Conservation (phyloP, 2,329 filamentous ascomycete species). For the Cytospora piceicola region DNA sequence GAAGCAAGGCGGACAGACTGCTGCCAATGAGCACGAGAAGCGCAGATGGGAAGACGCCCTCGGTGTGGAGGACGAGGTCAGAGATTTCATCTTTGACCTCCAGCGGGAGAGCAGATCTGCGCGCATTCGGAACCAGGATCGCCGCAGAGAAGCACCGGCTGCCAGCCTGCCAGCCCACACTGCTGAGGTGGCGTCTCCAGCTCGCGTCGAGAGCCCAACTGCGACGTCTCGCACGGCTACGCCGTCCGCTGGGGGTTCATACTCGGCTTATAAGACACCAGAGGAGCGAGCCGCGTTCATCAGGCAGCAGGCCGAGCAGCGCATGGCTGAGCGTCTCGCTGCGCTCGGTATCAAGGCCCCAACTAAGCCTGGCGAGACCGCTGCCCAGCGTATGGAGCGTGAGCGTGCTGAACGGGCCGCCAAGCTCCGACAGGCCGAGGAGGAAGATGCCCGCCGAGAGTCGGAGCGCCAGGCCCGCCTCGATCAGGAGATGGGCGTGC, state of each 20-base stretch:
- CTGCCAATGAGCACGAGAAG: slow-evolving; percentile 83
- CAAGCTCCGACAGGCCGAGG: slow-evolving; percentile 85
- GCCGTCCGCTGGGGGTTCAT: slow-evolving; percentile 64
- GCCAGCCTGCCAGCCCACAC: slow-evolving; percentile 48
- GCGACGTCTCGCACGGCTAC: slow-evolving; percentile 60
- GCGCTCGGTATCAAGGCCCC: slow-evolving; percentile 89
- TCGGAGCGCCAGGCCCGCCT: slow-evolving; percentile 82
- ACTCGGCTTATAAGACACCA: slow-evolving; percentile 83
- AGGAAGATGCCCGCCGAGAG: slow-evolving; percentile 89
- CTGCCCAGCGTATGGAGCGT: slow-evolving; percentile 83
- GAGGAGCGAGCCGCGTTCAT: slow-evolving; percentile 96
- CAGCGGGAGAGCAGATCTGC: slow-evolving; percentile 83
- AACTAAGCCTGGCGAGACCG: slow-evolving; percentile 75
- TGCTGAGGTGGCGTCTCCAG: slow-evolving; percentile 48
- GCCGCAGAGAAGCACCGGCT: slow-evolving; percentile 49
- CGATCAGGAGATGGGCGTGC: slow-evolving; percentile 72
- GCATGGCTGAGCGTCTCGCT: slow-evolving; percentile 94
- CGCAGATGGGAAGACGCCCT: slow-evolving; percentile 95
- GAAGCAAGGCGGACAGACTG: slow-evolving; percentile 77
- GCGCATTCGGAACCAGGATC: slow-evolving; percentile 66
- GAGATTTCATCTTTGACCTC: slow-evolving; percentile 96
- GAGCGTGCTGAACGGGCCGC: slow-evolving; percentile 87
- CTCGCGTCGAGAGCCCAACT: slow-evolving; percentile 56
- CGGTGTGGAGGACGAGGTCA: slow-evolving; percentile 94
- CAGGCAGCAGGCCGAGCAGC: slow-evolving; percentile 93